Evolutionary conservation across 306 rosid genomes (phyloP), one percentile per base, ranked within the genome.

Genomic region (Elaeagnus macrophylla): DNA sequence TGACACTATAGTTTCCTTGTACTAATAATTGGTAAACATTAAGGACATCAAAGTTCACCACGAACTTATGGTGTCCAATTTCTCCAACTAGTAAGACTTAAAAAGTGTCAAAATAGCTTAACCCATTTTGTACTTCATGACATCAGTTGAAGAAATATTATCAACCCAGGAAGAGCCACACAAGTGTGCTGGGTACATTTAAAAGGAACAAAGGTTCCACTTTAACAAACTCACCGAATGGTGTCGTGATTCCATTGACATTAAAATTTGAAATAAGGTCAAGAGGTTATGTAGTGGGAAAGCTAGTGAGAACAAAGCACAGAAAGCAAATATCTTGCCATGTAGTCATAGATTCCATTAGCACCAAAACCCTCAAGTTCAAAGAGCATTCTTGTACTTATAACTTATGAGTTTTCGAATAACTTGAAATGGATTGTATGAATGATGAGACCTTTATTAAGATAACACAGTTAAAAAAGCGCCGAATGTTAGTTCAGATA

Each of bases 81-180:
- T n/a, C n/a, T n/a, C n/a, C n/a, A n/a, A n/a, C n/a, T n/a, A n/a
- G n/a, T n/a, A n/a, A n/a, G n/a, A n/a, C n/a, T n/a, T n/a, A n/a
- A n/a, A n/a, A n/a, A n/a, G 32, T 25, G 32, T 25, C 32, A 25
- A 25, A 25, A 25, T 25, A 2, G 32, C 32, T 25, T 25, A 25
- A 25, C 32, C 32, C 32, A 25, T 53, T 43, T 37, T 57, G 51
- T 47, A 32, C 16, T 70, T 46, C 51, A 18, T 56, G 12, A 15
- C 48, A 72, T 74, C 79, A 93, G 99, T 68, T 84, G 68, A 84
- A 76, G 78, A 91, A 87, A 66, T 75, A 82, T 67, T 87, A 77
- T 67, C 95, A 87, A 57, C 99, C 96, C 45, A 75, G 99, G 62
- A 82, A 81, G 48, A 93, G 99, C 66, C 69, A 63, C 61, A 63